These are phyloP conservation scores for Acanthamoeba sp. DNA, from an alignment of 208 protist species.

Conservation along the genomic window DNA sequence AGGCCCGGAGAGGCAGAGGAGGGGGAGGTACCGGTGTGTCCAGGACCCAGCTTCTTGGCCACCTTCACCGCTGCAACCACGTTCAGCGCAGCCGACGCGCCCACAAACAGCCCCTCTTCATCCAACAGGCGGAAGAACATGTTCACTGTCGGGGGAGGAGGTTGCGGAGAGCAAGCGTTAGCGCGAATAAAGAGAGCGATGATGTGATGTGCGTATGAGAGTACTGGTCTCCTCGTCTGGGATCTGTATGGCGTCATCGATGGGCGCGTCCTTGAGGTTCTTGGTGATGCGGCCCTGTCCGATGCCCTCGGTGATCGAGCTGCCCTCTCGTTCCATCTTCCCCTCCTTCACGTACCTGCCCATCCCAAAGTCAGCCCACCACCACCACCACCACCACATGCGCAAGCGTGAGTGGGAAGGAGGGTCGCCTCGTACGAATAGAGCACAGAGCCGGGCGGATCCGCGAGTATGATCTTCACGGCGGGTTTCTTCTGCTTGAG, in stretches of 20 bases:
- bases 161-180: neutral
- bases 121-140: conserved; percentile 81
- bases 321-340: conserved; percentile 31
- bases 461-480: conserved; percentile 81
- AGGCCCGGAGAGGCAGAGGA: neutral
- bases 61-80: conserved; percentile 81
- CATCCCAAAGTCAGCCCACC: neutral
- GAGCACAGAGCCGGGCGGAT: conserved; percentile 83
- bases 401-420: neutral
- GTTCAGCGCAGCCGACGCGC: conserved; percentile 83
- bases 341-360: conserved; percentile 59
- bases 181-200: neutral
- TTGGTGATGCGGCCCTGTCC: conserved; percentile 86
- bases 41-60: conserved; percentile 72
- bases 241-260: conserved; percentile 81
- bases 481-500: conserved; percentile 81
- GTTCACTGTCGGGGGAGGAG: neutral
- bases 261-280: conserved; percentile 80
- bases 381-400: too few relatives aligned
- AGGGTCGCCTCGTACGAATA: conserved; percentile 75
- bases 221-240: conserved; percentile 72
- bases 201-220: neutral
- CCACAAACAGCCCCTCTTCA: conserved; percentile 85
- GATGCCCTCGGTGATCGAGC: conserved; percentile 85
- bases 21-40: neutral